Conservation (phyloP, 2,329 filamentous ascomycete species). For the Penicillium sp. region DNA sequence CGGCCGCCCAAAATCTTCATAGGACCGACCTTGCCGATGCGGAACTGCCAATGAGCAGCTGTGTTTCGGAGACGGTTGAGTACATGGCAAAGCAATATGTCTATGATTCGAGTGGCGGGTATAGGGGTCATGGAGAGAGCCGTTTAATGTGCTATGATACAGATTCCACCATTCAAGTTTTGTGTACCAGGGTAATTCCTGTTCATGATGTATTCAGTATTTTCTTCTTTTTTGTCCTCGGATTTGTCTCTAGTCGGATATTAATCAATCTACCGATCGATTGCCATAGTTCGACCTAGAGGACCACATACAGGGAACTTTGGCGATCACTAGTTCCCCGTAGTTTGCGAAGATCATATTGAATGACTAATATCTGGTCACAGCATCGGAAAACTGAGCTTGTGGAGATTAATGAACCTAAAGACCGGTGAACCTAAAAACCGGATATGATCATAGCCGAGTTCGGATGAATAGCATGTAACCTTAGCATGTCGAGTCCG, state of each 20-base stretch:
- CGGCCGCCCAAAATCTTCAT: conserved; percentile 30
- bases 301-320: conserved; percentile 4
- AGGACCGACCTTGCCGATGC: background rate
- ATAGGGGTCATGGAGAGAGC: background rate
- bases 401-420: background rate
- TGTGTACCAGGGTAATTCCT: conserved; percentile 1
- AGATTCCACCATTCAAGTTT: background rate
- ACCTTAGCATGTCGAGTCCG: conserved; percentile 2
- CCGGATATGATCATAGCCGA: conserved; percentile 1
- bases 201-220: background rate
- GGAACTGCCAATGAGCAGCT: background rate
- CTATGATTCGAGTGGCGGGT: background rate
- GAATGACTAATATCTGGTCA: background rate
- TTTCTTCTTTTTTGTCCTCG: background rate
- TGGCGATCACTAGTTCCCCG: background rate
- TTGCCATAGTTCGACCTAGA: conserved; percentile 3
- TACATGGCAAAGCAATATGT: background rate
- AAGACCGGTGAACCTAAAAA: background rate
- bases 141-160: background rate
- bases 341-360: background rate
- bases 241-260: background rate
- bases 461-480: conserved; percentile 13
- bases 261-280: conserved; percentile 2
- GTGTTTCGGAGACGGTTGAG: background rate
- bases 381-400: background rate